Evolutionary conservation across 371 early-diverging fungal genomes (phyloP).

Genomic region (Fennellomyces sp.): DNA sequence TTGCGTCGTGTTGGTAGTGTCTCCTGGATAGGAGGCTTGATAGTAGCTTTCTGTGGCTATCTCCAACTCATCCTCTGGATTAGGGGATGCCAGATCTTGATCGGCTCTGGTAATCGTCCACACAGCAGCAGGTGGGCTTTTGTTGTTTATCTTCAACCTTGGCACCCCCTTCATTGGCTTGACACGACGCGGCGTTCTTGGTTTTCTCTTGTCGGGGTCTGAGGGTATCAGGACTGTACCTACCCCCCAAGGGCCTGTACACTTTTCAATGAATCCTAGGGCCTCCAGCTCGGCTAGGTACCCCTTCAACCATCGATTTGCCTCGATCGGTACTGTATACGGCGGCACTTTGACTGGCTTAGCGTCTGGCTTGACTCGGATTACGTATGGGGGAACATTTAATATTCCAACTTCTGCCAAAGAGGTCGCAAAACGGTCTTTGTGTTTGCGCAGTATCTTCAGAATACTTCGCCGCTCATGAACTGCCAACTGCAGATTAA

Average conservation of each 20-base stretch:
- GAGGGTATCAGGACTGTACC: neutral
- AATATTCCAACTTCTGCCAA: neutral
- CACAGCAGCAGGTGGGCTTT: neutral
- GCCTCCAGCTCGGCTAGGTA: neutral
- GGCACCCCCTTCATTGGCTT: neutral
- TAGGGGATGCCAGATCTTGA: neutral
- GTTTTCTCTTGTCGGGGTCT: neutral
- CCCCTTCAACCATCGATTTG: neutral
- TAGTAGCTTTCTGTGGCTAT: neutral
- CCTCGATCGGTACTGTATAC: neutral
- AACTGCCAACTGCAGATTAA: neutral
- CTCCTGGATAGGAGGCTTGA: neutral
- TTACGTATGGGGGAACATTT: neutral
- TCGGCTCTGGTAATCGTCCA: neutral
- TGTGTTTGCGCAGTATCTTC: neutral
- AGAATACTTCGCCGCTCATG: neutral
- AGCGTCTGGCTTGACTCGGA: neutral
- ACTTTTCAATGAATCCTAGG: neutral
- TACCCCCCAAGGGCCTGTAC: neutral
- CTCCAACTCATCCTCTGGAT: neutral
- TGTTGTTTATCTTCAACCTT: neutral
- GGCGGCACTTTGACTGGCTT: neutral
- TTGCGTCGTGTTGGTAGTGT: no score
- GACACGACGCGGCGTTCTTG: neutral
- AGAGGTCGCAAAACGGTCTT: neutral